A percentile compares a stretch with the other conserved stretches of the same genome.
phyloP scores from a whole-genome alignment of 164 flowering plant species.

The Echeveria elegans region DNA sequence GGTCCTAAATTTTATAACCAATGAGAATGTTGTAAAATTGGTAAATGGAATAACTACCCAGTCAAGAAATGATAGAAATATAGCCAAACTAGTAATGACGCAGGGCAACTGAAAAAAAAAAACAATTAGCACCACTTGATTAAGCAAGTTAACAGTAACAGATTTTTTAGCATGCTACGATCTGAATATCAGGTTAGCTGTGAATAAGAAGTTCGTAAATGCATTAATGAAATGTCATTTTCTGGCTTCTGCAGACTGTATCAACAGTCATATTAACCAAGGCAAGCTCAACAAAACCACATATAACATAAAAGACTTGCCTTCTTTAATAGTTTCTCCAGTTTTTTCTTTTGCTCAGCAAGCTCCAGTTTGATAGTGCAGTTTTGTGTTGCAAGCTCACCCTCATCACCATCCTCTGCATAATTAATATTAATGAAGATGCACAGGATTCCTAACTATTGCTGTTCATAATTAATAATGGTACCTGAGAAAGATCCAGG shows the following conservation, averaged over 20 bases:
- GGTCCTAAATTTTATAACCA: conserved; percentile 40
- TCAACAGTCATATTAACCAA: too few relatives aligned
- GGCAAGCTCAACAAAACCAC: too few relatives aligned
- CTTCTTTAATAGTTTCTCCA: conserved; percentile 50
- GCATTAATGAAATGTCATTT: not conserved
- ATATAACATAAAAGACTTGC: conserved; percentile 19
- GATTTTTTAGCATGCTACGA: too few relatives aligned
- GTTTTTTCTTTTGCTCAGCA: conserved; percentile 37
- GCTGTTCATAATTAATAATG: not conserved
- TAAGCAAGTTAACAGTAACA: too few relatives aligned
- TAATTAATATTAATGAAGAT: conserved; percentile 22
- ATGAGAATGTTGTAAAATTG: not conserved
- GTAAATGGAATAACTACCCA: not conserved
- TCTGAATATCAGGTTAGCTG: too few relatives aligned
- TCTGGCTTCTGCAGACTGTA: too few relatives aligned
- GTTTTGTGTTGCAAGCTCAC: conserved; percentile 35
- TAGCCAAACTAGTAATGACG: not conserved
- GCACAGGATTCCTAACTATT: too few relatives aligned
- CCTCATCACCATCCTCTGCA: conserved; percentile 26
- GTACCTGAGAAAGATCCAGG: conserved; percentile 32
- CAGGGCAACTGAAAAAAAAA: not conserved
- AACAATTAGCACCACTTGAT: too few relatives aligned
- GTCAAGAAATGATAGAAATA: not conserved
- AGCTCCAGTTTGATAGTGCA: conserved; percentile 37
- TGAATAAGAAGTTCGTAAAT: not conserved